Evolutionary conservation across 2,329 filamentous ascomycete species (phyloP).

Genomic region (Phyllosticta paracitricarpa): DNA sequence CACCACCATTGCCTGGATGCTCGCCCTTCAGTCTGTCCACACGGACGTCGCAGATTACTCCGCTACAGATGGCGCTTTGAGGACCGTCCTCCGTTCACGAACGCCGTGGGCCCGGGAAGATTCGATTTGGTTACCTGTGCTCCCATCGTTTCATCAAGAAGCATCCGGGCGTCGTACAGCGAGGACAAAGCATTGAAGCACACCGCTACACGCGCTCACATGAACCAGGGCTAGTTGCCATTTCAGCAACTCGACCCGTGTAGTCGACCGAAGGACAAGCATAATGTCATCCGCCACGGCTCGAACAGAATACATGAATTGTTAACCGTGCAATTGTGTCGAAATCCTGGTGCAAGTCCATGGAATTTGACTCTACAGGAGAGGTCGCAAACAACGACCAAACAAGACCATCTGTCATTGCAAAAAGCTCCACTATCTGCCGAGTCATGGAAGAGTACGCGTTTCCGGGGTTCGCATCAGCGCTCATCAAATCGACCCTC

Average conservation of each 20-base stretch:
- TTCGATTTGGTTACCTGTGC: neutral
- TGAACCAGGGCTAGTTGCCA: neutral
- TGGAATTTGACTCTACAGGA: neutral
- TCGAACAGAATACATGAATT: neutral
- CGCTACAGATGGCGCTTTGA: neutral
- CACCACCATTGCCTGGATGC: neutral
- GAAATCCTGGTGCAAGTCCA: neutral
- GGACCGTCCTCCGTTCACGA: neutral
- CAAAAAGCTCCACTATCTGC: neutral
- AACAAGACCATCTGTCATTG: neutral
- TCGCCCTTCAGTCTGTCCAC: neutral
- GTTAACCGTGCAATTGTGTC: neutral
- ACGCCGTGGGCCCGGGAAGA: neutral
- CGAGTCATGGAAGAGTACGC: neutral
- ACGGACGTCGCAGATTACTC: neutral
- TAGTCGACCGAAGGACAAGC: neutral
- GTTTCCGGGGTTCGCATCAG: neutral
- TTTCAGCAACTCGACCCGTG: neutral
- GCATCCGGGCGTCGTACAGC: neutral
- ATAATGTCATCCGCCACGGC: neutral
- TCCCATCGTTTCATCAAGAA: neutral
- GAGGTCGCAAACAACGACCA: too few relatives aligned
- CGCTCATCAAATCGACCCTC: neutral
- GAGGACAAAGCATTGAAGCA: neutral
- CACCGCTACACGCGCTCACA: neutral